These are phyloP conservation scores for Scortechinia acanthostroma DNA, from an alignment of 2,329 filamentous ascomycete species.

Conservation along the genomic window DNA sequence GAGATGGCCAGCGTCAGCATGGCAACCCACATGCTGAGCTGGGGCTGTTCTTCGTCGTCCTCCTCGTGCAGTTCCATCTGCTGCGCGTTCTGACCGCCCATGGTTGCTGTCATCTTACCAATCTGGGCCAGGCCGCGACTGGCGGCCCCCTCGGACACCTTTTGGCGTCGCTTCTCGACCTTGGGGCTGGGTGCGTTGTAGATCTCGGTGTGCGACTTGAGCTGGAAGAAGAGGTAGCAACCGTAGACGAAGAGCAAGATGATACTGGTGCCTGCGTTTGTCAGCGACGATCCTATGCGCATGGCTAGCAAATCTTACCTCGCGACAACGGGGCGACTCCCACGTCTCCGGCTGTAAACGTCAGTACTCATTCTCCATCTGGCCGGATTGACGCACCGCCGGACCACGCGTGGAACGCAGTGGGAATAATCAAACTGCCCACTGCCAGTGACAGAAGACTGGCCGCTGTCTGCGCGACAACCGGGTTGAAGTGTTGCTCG, in stretches of 20 bases:
- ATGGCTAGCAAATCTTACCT: slow-evolving; percentile 34
- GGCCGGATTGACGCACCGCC: slow-evolving; percentile 12
- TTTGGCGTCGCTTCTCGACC: slow-evolving; percentile 46
- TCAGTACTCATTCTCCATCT: slow-evolving; percentile 25
- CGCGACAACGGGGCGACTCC: slow-evolving; percentile 60
- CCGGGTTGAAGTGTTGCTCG: slow-evolving; percentile 86
- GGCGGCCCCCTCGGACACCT: slow-evolving; percentile 18
- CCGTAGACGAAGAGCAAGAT: slow-evolving; percentile 79
- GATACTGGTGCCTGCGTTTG: slow-evolving; percentile 38
- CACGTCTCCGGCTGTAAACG: slow-evolving; percentile 22
- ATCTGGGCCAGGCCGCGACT: slow-evolving; percentile 21
- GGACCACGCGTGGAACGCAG: slow-evolving; percentile 66
- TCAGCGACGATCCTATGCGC: neutral
- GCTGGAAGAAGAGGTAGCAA: slow-evolving; percentile 82
- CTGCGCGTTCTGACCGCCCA: slow-evolving; percentile 24
- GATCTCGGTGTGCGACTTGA: slow-evolving; percentile 74
- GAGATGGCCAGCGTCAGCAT: slow-evolving; percentile 64
- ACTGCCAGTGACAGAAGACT: slow-evolving; percentile 75
- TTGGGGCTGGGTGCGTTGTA: slow-evolving; percentile 79
- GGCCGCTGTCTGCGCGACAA: slow-evolving; percentile 82
- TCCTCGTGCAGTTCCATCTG: slow-evolving; percentile 35
- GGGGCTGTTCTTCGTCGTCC: slow-evolving; percentile 71
- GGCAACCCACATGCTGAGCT: slow-evolving; percentile 67
- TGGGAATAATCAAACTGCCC: slow-evolving; percentile 79
- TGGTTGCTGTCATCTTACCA: slow-evolving; percentile 21